Conservation (phyloP, 257 asterid species). For the Solanum piurae region DNA sequence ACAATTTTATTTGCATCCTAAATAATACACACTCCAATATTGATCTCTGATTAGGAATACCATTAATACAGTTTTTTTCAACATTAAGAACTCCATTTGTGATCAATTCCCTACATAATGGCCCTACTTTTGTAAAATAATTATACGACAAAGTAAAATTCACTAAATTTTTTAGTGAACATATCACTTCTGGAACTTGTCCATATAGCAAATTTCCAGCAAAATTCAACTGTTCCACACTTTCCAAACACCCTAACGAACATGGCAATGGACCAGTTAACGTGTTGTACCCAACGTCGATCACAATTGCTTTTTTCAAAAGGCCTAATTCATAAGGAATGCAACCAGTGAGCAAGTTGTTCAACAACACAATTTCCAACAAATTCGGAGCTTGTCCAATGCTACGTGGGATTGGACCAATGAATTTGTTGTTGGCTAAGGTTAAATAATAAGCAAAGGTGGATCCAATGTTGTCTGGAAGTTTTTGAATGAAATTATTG, state of each 20-base stretch:
- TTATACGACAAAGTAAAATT: constrained; percentile 52
- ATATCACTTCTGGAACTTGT: constrained; percentile 44
- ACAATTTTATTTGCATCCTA: constrained; percentile 22
- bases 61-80: constrained; percentile 46
- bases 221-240: constrained; percentile 39
- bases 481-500: constrained; percentile 35
- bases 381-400: constrained; percentile 17
- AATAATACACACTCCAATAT: constrained; percentile 32
- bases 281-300: constrained; percentile 41
- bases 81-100: constrained; percentile 40
- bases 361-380: constrained; percentile 40
- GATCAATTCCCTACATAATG: constrained; percentile 33
- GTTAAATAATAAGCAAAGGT: constrained; percentile 27
- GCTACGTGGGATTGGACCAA: constrained; percentile 52
- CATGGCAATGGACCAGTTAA: constrained; percentile 52
- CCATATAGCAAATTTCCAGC: constrained; percentile 52
- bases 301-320: constrained; percentile 29
- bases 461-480: constrained; percentile 30
- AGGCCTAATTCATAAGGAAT: constrained; percentile 52
- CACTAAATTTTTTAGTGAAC: constrained; percentile 26
- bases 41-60: constrained; percentile 50
- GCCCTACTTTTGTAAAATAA: constrained; percentile 46
- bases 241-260: constrained; percentile 52
- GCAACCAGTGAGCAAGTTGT: constrained; percentile 52
- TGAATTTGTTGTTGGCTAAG: constrained; percentile 52